phyloP scores from a whole-genome alignment of 129 eudicot species.

The Saposhnikovia divaricata region DNA sequence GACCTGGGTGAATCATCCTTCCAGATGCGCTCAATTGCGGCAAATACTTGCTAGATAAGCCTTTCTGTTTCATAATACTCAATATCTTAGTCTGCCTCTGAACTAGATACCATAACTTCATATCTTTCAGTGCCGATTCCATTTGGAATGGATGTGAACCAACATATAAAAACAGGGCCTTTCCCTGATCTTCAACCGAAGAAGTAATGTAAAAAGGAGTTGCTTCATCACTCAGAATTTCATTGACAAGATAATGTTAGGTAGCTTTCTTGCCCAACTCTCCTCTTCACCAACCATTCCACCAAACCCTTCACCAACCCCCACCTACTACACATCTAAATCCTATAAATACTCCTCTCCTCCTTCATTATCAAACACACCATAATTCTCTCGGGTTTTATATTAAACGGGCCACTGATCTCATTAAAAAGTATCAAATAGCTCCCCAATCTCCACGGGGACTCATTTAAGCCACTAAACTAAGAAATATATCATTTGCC shows the following conservation, averaged over 20 bases:
- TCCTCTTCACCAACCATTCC: too few relatives aligned
- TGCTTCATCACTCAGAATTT: constrained; percentile 27
- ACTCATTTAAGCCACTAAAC: too few relatives aligned
- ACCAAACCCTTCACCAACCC: too few relatives aligned
- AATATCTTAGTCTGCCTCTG: constrained; percentile 94
- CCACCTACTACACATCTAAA: too few relatives aligned
- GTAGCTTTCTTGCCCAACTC: too few relatives aligned
- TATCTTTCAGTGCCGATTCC: constrained; percentile 92
- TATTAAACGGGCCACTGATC: too few relatives aligned
- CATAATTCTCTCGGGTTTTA: too few relatives aligned
- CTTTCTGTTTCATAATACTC: constrained; percentile 74
- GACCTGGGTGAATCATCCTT: constrained; percentile 66
- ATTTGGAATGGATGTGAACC: constrained; percentile 87
- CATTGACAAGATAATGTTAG: not conserved
- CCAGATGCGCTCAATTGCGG: constrained; percentile 73
- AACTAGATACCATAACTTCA: constrained; percentile 95
- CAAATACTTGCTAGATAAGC: constrained; percentile 70
- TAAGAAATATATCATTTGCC: too few relatives aligned
- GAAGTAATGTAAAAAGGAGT: constrained; percentile 43
- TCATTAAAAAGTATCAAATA: too few relatives aligned
- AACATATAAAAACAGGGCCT: constrained; percentile 47
- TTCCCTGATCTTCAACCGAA: constrained; percentile 55
- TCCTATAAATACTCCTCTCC: too few relatives aligned
- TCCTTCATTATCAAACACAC: too few relatives aligned
- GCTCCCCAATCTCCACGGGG: too few relatives aligned